phyloP scores from a whole-genome alignment of 75 land plant species.

The Azolla pinnata region DNA sequence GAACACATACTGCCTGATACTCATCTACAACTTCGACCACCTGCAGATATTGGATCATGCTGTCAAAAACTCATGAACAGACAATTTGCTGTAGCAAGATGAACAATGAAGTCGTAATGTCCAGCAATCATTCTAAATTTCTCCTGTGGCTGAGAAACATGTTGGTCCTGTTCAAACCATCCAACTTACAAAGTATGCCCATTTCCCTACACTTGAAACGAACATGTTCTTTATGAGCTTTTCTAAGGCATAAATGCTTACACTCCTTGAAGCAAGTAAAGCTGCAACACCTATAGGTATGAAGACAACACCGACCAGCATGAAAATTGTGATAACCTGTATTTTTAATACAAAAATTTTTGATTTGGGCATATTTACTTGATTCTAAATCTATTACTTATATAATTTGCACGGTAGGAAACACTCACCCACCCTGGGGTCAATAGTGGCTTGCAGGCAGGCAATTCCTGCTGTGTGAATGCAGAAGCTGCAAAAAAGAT shows the following conservation, averaged over 20 bases:
- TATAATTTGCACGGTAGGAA: no score
- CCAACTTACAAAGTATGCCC: no score
- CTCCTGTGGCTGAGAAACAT: no score
- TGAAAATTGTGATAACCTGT: slow-evolving; percentile 60
- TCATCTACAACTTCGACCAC: slow-evolving; percentile 64
- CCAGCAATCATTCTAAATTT: no score
- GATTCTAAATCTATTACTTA: no score
- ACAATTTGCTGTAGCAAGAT: no score
- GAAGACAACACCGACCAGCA: slow-evolving; percentile 41
- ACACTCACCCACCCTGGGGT: slow-evolving; percentile 69
- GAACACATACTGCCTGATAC: slow-evolving; percentile 53
- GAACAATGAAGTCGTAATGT: no score
- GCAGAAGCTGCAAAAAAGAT: slow-evolving; percentile 33
- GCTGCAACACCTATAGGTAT: slow-evolving; percentile 61
- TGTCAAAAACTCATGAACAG: slow-evolving; percentile 1
- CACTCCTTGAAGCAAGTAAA: slow-evolving; percentile 44
- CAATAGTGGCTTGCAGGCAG: slow-evolving; percentile 76
- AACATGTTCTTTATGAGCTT: no score
- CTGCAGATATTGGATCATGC: slow-evolving; percentile 9
- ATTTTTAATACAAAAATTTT: no score
- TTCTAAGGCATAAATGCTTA: slow-evolving; percentile 8
- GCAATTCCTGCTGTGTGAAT: slow-evolving; percentile 89
- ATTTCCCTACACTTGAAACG: no score
- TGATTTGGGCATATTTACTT: no score
- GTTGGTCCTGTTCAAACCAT: no score